Conservation (phyloP, 2,329 filamentous ascomycete genomes). For the Camillea tinctor region DNA sequence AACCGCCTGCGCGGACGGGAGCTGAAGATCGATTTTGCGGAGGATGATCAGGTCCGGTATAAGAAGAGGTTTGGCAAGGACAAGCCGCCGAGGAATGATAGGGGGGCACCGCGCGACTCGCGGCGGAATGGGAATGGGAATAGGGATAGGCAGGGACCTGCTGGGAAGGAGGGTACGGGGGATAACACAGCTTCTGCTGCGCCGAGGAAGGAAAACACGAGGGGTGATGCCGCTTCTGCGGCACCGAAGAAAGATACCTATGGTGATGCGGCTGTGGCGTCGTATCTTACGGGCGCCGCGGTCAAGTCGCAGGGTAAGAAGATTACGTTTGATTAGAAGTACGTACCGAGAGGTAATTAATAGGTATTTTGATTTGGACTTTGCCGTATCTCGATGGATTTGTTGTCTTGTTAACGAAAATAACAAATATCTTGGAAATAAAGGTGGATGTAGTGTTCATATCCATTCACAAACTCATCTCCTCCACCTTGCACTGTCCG, state of each 20-base stretch:
- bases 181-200: background rate
- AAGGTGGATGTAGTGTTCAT: too few species aligned
- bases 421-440: too few species aligned
- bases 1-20: constrained; percentile 78
- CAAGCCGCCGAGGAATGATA: constrained; percentile 41
- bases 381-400: background rate
- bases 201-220: constrained; percentile 14
- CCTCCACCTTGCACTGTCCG: too few species aligned
- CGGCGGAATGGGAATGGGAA: constrained; percentile 5
- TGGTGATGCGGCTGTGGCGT: constrained; percentile 51
- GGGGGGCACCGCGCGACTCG: constrained; percentile 20
- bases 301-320: constrained; percentile 79
- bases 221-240: too few species aligned
- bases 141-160: constrained; percentile 10
- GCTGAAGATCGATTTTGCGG: constrained; percentile 88
- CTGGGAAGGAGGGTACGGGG: constrained; percentile 11
- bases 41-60: constrained; percentile 85
- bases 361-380: background rate
- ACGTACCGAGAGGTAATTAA: background rate
- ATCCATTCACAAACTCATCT: too few species aligned
- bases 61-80: constrained; percentile 91
- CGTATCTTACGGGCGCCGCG: constrained; percentile 71
- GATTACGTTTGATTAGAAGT: constrained; percentile 70
- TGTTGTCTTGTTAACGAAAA: background rate
- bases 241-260: constrained; percentile 29